Conservation (phyloP, 2,329 filamentous ascomycete genomes). For the Trichophyton schoenleinii region DNA sequence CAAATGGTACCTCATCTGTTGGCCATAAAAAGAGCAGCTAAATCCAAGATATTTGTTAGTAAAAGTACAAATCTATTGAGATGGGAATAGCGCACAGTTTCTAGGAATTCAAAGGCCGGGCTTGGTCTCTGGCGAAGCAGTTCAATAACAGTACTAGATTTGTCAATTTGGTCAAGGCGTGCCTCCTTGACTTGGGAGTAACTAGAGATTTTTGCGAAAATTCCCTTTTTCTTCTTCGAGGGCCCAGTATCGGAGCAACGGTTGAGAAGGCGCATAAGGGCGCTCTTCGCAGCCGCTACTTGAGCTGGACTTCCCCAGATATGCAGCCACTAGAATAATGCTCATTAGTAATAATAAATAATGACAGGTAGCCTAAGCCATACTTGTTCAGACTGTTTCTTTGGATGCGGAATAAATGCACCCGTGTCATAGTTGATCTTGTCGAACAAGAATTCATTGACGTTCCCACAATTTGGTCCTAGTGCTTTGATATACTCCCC, state of each 20-base stretch:
- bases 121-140: slow-evolving; percentile 20
- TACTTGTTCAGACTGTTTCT: slow-evolving; percentile 17
- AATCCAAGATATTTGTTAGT: slow-evolving; percentile 3
- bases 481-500: not conserved
- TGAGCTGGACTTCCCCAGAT: slow-evolving; percentile 20
- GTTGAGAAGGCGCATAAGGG: slow-evolving; percentile 15
- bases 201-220: slow-evolving; percentile 18
- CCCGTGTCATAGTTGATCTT: slow-evolving; percentile 19
- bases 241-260: not conserved
- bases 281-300: slow-evolving; percentile 15
- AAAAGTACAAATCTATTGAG: not conserved
- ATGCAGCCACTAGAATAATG: slow-evolving; percentile 14
- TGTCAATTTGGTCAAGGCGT: slow-evolving; percentile 16
- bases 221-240: slow-evolving; percentile 15
- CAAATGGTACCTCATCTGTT: slow-evolving; percentile 28
- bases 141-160: slow-evolving; percentile 16
- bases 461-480: not conserved
- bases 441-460: slow-evolving; percentile 14
- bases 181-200: slow-evolving; percentile 19
- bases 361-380: not conserved
- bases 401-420: slow-evolving; percentile 19
- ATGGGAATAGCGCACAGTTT: slow-evolving; percentile 15
- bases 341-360: not conserved
- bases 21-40: slow-evolving; percentile 37
- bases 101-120: slow-evolving; percentile 14